Evolutionary conservation across 768 basidiomycete species (phyloP).

Genomic region (Pholiota conissans): DNA sequence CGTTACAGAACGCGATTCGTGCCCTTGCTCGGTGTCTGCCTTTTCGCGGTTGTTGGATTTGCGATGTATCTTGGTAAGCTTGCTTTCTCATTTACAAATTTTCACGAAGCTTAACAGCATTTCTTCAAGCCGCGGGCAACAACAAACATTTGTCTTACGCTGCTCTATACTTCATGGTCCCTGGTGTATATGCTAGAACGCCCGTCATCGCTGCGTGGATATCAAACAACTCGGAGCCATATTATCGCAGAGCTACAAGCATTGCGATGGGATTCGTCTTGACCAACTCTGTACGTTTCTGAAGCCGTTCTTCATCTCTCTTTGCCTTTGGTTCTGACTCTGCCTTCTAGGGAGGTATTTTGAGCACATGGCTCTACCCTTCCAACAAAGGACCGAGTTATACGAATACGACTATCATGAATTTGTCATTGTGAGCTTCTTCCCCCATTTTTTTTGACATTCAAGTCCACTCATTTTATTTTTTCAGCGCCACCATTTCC

Average conservation of each 20-base stretch:
- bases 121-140: conserved; percentile 16
- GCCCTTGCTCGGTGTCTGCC: not conserved
- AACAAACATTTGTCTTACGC: conserved; percentile 29
- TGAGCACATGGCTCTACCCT: conserved; percentile 40
- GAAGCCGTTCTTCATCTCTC: not conserved
- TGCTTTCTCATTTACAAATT: not conserved
- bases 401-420: conserved; percentile 35
- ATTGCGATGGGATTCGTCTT: conserved; percentile 34
- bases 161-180: conserved; percentile 33
- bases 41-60: conserved; percentile 8
- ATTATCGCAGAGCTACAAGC: conserved; percentile 36
- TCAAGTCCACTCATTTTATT: not conserved
- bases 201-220: conserved; percentile 35
- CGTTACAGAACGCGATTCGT: not conserved
- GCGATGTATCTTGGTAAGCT: conserved; percentile 26
- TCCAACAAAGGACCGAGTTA: conserved; percentile 36
- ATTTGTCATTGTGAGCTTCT: conserved; percentile 32
- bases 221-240: conserved; percentile 37
- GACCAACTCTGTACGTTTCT: conserved; percentile 30
- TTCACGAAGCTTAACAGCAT: not conserved
- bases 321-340: not conserved
- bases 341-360: conserved; percentile 35
- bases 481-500: conserved; percentile 24
- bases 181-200: conserved; percentile 30
- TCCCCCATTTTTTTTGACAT: not conserved